A percentile compares a stretch with the other conserved stretches of the same genome.
Conservation (phyloP, 805 yeast genomes). For the Pichia rugopelliculosa region DNA sequence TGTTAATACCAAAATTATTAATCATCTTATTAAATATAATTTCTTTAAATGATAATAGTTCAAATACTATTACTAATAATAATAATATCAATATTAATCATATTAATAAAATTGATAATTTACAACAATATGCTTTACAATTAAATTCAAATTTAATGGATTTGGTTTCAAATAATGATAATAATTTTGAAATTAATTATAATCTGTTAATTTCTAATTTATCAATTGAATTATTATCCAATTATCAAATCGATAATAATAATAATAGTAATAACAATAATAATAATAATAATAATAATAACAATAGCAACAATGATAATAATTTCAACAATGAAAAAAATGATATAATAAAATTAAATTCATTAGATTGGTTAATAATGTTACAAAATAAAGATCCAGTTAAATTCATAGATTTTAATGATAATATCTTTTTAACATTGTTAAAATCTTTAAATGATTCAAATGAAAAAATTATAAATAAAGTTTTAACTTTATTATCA, state of each 20-base stretch:
- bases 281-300: neutral
- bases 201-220: constrained; percentile 62
- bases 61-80: too few species aligned
- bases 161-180: constrained; percentile 30
- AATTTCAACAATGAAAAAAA: constrained; percentile 34
- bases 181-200: constrained; percentile 34
- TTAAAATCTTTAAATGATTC: constrained; percentile 64
- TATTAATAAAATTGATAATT: constrained; percentile 40
- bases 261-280: constrained; percentile 38
- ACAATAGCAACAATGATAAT: constrained; percentile 33
- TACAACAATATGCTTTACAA: constrained; percentile 46
- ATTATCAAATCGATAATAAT: neutral
- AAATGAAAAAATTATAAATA: constrained; percentile 68
- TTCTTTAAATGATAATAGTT: constrained; percentile 29
- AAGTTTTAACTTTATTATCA: constrained; percentile 64
- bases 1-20: constrained; percentile 67
- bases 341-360: constrained; percentile 63
- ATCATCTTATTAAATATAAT: constrained; percentile 59
- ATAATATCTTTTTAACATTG: constrained; percentile 66
- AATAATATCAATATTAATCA: too few species aligned
- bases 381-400: constrained; percentile 64
- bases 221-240: constrained; percentile 52
- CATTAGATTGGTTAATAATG: constrained; percentile 84
- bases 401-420: constrained; percentile 46
- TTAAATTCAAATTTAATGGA: constrained; percentile 53